Conservation (phyloP, 1,284 basidiomycete genomes). For the Trametes hirsuta region DNA sequence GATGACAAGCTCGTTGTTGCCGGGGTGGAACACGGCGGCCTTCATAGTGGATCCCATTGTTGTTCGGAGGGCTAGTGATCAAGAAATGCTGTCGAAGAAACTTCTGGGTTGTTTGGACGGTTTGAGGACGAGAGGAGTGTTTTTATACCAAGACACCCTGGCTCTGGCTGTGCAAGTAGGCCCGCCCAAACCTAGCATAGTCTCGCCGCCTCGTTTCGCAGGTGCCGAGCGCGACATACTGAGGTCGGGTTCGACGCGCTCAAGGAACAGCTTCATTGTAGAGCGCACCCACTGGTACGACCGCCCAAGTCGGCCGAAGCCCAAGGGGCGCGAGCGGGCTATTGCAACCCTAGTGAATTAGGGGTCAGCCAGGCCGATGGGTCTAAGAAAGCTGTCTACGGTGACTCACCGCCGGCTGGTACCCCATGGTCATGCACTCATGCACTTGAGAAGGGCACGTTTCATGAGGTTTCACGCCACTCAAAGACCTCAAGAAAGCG, state of each 20-base stretch:
- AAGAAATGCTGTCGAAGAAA: neutral
- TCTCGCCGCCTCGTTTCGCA: neutral
- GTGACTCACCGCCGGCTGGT: no score
- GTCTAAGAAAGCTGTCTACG: no score
- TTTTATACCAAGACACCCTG: neutral
- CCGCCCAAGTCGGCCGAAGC: no score
- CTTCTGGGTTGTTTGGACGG: no score
- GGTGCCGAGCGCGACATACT: neutral
- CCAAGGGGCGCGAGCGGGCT: no score
- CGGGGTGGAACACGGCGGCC: conserved; percentile 14
- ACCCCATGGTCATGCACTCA: no score
- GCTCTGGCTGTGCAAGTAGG: neutral
- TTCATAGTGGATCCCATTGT: conserved; percentile 2
- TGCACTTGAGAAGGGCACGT: no score
- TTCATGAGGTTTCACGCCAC: no score
- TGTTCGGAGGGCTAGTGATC: neutral
- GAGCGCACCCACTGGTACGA: neutral
- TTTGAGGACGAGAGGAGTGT: no score
- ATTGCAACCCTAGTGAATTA: no score
- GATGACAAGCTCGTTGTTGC: conserved; percentile 13
- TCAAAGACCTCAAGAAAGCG: no score
- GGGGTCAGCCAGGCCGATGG: no score
- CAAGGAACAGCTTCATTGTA: neutral
- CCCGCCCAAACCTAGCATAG: neutral
- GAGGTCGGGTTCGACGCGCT: neutral